Conservation (phyloP, 805 yeast species). For the Saccharomycopsis oosterbeekiorum region DNA sequence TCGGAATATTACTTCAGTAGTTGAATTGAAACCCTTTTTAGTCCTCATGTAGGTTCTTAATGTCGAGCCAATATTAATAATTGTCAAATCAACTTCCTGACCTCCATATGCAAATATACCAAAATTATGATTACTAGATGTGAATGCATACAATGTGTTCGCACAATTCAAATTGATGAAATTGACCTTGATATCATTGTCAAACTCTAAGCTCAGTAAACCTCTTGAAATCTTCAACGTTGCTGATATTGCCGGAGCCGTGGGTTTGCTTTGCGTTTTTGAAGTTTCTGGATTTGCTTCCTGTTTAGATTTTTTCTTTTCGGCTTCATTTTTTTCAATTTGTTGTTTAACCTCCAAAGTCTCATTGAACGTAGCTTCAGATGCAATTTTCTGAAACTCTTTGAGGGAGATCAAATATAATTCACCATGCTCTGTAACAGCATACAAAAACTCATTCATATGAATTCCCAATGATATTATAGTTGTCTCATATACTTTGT, state of each 20-base stretch:
- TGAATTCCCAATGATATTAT: constrained; percentile 13
- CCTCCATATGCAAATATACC: constrained; percentile 78
- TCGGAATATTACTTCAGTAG: constrained; percentile 35
- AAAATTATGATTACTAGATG: neutral
- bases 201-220: constrained; percentile 2
- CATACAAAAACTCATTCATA: constrained; percentile 8
- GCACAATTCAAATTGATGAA: constrained; percentile 7
- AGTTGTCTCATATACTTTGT: constrained; percentile 2
- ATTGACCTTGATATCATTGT: constrained; percentile 1
- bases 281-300: neutral
- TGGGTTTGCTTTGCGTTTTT: neutral
- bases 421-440: constrained; percentile 9
- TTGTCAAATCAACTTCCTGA: constrained; percentile 61
- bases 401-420: constrained; percentile 8
- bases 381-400: constrained; percentile 3
- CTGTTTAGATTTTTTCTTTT: neutral
- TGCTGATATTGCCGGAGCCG: neutral
- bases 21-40: constrained; percentile 15
- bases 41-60: constrained; percentile 22
- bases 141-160: constrained; percentile 4
- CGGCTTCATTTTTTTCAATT: neutral
- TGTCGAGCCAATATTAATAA: constrained; percentile 31
- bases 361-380: neutral
- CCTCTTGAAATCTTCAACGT: constrained; percentile 1
- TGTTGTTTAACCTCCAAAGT: neutral